Evolutionary conservation across 352 stramenopile genomes (phyloP), one percentile per base, ranked within the genome.

Genomic region (Phytophthora sp.): DNA sequence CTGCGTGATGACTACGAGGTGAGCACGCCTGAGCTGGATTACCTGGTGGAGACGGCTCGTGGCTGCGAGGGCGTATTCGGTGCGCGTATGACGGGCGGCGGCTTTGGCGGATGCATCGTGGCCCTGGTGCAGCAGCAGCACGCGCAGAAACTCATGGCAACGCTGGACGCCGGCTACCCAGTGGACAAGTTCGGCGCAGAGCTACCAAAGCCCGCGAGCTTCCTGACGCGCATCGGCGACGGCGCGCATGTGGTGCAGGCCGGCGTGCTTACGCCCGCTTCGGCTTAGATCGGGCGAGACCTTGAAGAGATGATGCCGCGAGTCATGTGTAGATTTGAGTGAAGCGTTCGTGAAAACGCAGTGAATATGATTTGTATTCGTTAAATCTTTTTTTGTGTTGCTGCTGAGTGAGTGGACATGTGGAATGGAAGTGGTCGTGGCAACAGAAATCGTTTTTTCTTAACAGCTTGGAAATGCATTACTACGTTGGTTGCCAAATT

Each of bases 41-140:
- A 92, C 33, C 82, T 99, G 11, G 94, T 99, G 18, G 88, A 98
- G 46, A 84, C 95, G 44, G 96, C 95, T 9, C 82, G 91, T 59
- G 64, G 71, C n/a, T 88, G 88, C 46, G 78, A 90, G n/a, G 97
- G 96, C 53, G 97, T 99, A 9, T 98, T 94, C 65, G 97, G 97
- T 27, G 95, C 88, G 50, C 89, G 96, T 45, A 96, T 99, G 62
- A 99, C 95, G 1, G 97, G 96, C 50, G 97, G 92, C 36, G 97
- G 97, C 55, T 99, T 99, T 83, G 96, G 96, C 38, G 96, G 97
- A 9, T 99, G 97, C 78, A 98, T 97, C 29, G 92, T 99, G 29
- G 98, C 94, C 33, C 82, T 99, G 33, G 88, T 98, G 54, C 82
- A 91, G 50, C 56, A 78, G 26, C 80, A 85, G 11, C 65, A 89